phyloP scores from a whole-genome alignment of 1,284 basidiomycete species.

The Amylostereum areolatum region DNA sequence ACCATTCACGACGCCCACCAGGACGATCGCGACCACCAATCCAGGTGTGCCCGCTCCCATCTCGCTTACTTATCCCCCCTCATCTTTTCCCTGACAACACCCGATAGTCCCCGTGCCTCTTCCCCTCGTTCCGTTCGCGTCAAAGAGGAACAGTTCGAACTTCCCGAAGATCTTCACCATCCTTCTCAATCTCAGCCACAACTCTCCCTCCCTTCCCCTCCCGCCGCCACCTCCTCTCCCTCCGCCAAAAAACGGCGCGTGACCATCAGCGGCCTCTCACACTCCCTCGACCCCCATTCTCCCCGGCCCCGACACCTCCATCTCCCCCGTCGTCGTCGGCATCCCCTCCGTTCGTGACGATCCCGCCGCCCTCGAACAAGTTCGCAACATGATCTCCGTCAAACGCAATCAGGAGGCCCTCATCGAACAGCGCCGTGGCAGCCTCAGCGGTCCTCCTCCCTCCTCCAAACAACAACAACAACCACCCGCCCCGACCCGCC shows the following conservation, averaged over 20 bases:
- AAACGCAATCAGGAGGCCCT: conserved; percentile 68
- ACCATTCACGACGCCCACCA: conserved; percentile 32
- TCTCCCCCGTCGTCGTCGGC: conserved; percentile 62
- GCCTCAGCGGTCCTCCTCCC: conserved; percentile 35
- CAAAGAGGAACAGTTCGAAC: conserved; percentile 58
- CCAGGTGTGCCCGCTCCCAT: conserved; percentile 31
- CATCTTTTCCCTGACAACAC: conserved; percentile 20
- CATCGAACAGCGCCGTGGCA: conserved; percentile 62
- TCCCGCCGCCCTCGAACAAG: conserved; percentile 50
- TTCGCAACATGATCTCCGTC: conserved; percentile 53
- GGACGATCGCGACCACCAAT: conserved; percentile 27
- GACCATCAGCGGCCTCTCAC: conserved; percentile 56
- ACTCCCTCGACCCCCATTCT: conserved; percentile 36
- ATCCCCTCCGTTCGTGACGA: conserved; percentile 56
- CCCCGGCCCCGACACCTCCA: conserved; percentile 38
- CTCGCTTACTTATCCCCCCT: conserved; percentile 18
- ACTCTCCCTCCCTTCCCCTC: conserved; percentile 12
- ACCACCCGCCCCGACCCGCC: conserved; percentile 17
- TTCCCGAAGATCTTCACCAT: conserved; percentile 32
- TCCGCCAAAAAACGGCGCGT: conserved; percentile 66
- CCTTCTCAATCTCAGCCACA: conserved; percentile 6
- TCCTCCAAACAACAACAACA: conserved; percentile 19
- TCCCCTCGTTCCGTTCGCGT: conserved; percentile 40
- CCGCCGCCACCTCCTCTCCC: conserved; percentile 36
- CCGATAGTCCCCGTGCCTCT: conserved; percentile 37